A percentile compares a stretch with the other conserved stretches of the same genome.
Evolutionary conservation across 371 early-diverging fungal species (phyloP).

Genomic region (Catenaria anguillulae): DNA sequence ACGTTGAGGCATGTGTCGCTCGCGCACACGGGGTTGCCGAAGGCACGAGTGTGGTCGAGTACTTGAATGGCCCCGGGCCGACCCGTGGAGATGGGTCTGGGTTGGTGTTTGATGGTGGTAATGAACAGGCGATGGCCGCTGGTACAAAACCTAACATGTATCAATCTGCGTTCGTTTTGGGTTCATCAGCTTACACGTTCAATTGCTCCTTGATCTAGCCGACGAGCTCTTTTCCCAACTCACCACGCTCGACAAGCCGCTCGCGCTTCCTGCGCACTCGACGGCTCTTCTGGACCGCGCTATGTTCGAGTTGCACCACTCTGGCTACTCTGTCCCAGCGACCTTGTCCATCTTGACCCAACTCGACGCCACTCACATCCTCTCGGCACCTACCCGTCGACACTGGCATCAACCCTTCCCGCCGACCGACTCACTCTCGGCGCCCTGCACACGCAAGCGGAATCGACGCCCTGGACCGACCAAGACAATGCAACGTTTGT

Average conservation of each 20-base stretch:
- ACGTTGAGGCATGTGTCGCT: neutral
- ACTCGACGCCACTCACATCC: neutral
- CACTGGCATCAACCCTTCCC: no score
- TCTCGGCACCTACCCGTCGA: slow-evolving; percentile 5
- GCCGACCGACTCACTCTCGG: neutral
- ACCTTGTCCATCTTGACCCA: neutral
- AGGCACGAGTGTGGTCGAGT: neutral
- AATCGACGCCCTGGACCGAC: neutral
- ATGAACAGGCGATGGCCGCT: no score
- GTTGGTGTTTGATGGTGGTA: no score
- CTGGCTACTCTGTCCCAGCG: neutral
- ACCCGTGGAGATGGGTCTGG: neutral
- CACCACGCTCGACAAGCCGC: neutral
- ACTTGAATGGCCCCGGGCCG: neutral
- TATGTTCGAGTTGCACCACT: neutral
- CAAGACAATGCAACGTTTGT: neutral
- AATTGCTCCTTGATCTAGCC: neutral
- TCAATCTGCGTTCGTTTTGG: no score
- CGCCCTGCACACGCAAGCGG: neutral
- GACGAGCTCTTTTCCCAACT: neutral
- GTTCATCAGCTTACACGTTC: neutral
- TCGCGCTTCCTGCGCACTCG: neutral
- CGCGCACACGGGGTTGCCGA: neutral
- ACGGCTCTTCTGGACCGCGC: slow-evolving; percentile 7
- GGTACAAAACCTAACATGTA: no score